A percentile compares a stretch with the other conserved stretches of the same genome.
These are phyloP conservation scores for Plasmodium inui DNA, from an alignment of 169 alveolate genomes.

Conservation along the genomic window DNA sequence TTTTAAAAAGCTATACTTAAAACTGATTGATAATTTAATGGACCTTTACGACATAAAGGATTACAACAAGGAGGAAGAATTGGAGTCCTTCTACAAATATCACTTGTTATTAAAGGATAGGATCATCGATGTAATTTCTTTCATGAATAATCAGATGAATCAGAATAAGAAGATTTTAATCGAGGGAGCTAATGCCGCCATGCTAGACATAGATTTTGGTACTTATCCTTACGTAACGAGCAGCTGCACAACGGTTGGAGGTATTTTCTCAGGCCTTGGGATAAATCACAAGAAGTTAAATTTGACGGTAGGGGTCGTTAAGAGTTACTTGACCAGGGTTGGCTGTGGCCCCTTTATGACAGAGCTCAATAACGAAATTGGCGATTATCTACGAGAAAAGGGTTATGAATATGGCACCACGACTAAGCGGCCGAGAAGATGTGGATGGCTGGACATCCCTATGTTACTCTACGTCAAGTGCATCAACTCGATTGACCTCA, in stretches of 20 bases:
- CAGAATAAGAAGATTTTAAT: slow-evolving; percentile 78
- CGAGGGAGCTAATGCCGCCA: slow-evolving; percentile 86
- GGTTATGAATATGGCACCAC: slow-evolving; percentile 97
- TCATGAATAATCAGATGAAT: slow-evolving; percentile 82
- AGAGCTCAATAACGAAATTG: slow-evolving; percentile 87
- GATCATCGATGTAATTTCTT: slow-evolving; percentile 87
- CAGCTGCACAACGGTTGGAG: slow-evolving; percentile 82
- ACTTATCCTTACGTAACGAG: slow-evolving; percentile 87
- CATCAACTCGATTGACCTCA: slow-evolving; percentile 86
- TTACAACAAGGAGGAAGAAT: slow-evolving; percentile 83
- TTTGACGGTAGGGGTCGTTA: slow-evolving; percentile 89
- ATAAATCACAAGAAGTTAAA: slow-evolving; percentile 75
- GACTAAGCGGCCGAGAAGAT: slow-evolving; percentile 95
- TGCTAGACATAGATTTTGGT: slow-evolving; percentile 83
- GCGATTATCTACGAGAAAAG: slow-evolving; percentile 85
- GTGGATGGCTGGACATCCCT: slow-evolving; percentile 98
- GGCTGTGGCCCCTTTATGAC: slow-evolving; percentile 98
- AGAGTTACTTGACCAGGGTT: slow-evolving; percentile 97
- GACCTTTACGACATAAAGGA: slow-evolving; percentile 80
- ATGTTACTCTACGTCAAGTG: slow-evolving; percentile 82
- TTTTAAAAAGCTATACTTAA: slow-evolving; percentile 80
- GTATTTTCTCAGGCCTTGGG: slow-evolving; percentile 82
- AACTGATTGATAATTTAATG: slow-evolving; percentile 76
- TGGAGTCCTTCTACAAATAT: slow-evolving; percentile 82
- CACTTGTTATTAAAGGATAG: slow-evolving; percentile 85